Conservation (phyloP, 495 filamentous ascomycete species). For the Cercophora newfieldiana region DNA sequence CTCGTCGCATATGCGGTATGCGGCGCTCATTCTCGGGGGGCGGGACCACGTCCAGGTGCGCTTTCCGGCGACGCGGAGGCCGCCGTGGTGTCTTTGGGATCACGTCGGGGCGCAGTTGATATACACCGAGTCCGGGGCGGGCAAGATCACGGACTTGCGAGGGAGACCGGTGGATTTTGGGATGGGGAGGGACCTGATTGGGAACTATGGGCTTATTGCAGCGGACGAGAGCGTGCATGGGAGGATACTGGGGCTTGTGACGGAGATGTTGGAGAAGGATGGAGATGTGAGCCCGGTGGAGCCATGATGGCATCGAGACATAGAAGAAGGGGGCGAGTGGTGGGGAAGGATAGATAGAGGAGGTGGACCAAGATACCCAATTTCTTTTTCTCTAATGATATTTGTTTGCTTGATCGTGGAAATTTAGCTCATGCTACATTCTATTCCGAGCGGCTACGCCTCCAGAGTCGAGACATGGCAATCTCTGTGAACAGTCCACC, state of each 20-base stretch:
- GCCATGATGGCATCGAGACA: background rate
- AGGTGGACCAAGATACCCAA: background rate
- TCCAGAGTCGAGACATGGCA: slow-evolving; percentile 10
- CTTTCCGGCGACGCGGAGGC: slow-evolving; percentile 17
- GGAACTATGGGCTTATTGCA: slow-evolving; percentile 31
- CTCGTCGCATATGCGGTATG: slow-evolving; percentile 61
- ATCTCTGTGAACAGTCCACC: slow-evolving; percentile 10
- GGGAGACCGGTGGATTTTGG: slow-evolving; percentile 44
- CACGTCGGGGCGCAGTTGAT: slow-evolving; percentile 62
- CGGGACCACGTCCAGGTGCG: slow-evolving; percentile 26
- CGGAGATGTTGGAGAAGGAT: slow-evolving; percentile 11
- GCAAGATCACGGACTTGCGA: slow-evolving; percentile 54
- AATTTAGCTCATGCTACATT: background rate
- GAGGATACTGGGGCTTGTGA: slow-evolving; percentile 23
- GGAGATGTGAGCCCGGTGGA: background rate
- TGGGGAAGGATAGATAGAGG: background rate
- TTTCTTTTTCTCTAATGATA: background rate
- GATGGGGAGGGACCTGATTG: slow-evolving; percentile 34
- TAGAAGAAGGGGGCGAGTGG: too few relatives aligned
- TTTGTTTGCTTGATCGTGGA: too few relatives aligned
- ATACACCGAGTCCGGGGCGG: slow-evolving; percentile 54
- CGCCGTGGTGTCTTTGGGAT: slow-evolving; percentile 54
- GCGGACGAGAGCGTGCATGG: slow-evolving; percentile 30
- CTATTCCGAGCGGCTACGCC: slow-evolving; percentile 6
- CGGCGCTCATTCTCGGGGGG: slow-evolving; percentile 53